phyloP scores from a whole-genome alignment of 345 rosid species.

The Cardamine chenopodiifolia region DNA sequence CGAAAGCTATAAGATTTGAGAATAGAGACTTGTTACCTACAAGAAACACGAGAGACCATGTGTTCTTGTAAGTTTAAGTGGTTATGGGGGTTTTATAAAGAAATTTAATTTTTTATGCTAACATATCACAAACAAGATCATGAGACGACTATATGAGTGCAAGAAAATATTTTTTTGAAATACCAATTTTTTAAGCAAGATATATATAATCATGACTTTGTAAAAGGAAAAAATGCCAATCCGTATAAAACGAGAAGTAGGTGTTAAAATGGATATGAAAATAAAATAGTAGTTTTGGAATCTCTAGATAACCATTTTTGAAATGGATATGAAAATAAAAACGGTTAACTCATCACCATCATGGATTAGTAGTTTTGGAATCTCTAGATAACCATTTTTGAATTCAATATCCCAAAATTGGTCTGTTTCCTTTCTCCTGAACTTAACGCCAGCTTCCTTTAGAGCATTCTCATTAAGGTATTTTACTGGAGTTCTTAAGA shows the following conservation, averaged over 20 bases:
- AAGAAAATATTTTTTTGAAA: no score
- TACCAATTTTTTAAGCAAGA: no score
- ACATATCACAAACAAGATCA: background rate
- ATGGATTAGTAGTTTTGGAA: conserved; percentile 72
- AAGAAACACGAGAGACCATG: conserved; percentile 56
- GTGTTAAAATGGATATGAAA: no score
- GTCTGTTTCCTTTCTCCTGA: conserved; percentile 65
- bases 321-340: no score
- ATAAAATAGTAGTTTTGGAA: conserved; percentile 63
- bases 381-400: conserved; percentile 59
- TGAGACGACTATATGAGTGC: background rate
- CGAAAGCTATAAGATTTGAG: conserved; percentile 42
- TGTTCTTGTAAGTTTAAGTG: conserved; percentile 35
- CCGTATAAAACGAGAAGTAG: no score
- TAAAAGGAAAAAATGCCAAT: no score
- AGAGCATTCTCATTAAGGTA: no score
- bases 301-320: conserved; percentile 59
- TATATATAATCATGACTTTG: no score
- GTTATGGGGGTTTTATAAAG: background rate
- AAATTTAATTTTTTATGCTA: background rate
- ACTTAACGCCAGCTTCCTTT: conserved; percentile 74
- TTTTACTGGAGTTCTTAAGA: no score
- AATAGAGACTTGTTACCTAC: conserved; percentile 72
- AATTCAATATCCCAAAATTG: conserved; percentile 77
- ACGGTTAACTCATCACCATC: conserved; percentile 48